phyloP scores from a whole-genome alignment of 2,329 filamentous ascomycete genomes.

The Fusarium sp. region DNA sequence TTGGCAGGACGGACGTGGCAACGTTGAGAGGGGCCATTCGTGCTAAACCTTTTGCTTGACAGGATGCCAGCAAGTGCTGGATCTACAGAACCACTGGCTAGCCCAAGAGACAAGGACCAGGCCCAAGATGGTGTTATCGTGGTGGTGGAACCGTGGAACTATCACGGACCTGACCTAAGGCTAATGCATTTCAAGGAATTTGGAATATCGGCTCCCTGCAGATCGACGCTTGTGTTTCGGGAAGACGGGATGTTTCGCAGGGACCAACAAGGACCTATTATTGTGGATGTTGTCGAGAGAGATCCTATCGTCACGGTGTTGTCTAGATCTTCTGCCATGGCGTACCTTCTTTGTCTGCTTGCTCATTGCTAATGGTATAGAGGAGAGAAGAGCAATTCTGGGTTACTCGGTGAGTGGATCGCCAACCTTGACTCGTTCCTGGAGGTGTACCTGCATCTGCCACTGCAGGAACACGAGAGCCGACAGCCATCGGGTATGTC shows the following conservation, averaged over 20 bases:
- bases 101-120: constrained; percentile 2
- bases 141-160: constrained; percentile 3
- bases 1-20: not conserved
- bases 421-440: not conserved
- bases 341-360: not conserved
- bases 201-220: constrained; percentile 22
- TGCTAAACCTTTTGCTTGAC: not conserved
- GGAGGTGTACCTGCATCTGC: constrained; percentile 20
- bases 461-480: constrained; percentile 25
- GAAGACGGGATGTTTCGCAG: constrained; percentile 11
- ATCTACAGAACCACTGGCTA: not conserved
- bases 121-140: constrained; percentile 7
- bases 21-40: not conserved
- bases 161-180: constrained; percentile 8
- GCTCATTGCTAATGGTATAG: not conserved
- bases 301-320: not conserved
- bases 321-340: not conserved
- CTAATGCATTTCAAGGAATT: constrained; percentile 6
- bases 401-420: not conserved
- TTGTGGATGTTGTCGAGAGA: constrained; percentile 5
- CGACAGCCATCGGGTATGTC: constrained; percentile 26
- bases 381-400: not conserved
- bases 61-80: constrained; percentile 23
- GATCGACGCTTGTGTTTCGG: constrained; percentile 23
- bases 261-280: constrained; percentile 6